phyloP scores from a whole-genome alignment of 176 grass and related monocot genomes.

The Pontederia crassipes region DNA sequence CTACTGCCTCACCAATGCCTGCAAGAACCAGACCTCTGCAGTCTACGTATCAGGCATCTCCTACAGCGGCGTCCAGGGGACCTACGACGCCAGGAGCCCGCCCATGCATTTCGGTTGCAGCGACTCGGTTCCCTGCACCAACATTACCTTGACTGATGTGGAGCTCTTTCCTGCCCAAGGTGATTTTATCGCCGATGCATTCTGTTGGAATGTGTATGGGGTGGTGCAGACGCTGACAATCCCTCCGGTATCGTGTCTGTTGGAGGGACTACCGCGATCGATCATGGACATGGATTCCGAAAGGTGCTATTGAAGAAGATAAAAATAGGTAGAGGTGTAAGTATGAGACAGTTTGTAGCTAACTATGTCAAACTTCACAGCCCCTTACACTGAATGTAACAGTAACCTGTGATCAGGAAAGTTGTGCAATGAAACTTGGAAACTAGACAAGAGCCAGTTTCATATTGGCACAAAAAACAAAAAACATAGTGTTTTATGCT shows the following conservation, averaged over 20 bases:
- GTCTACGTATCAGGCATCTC: slow-evolving; percentile 54
- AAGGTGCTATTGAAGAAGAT: slow-evolving; percentile 40
- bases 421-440: neutral
- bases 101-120: slow-evolving; percentile 93
- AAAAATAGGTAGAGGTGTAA: neutral
- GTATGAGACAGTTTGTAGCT: neutral
- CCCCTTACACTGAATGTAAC: neutral
- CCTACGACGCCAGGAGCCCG: slow-evolving; percentile 60
- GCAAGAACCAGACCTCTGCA: slow-evolving; percentile 63
- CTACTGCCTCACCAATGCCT: slow-evolving; percentile 74
- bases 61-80: slow-evolving; percentile 65
- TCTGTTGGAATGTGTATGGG: slow-evolving; percentile 93
- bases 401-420: neutral
- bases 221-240: slow-evolving; percentile 36
- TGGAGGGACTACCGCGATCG: slow-evolving; percentile 33
- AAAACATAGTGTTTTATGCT: too few relatives aligned
- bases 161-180: slow-evolving; percentile 52
- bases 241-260: slow-evolving; percentile 58
- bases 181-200: slow-evolving; percentile 28
- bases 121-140: slow-evolving; percentile 79
- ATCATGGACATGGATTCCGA: slow-evolving; percentile 13
- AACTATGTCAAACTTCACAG: neutral
- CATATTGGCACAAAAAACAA: neutral
- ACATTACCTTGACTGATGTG: slow-evolving; percentile 75
- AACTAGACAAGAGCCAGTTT: neutral